phyloP scores from a whole-genome alignment of 108 stramenopile genomes.

The Cyclotella sp. region DNA sequence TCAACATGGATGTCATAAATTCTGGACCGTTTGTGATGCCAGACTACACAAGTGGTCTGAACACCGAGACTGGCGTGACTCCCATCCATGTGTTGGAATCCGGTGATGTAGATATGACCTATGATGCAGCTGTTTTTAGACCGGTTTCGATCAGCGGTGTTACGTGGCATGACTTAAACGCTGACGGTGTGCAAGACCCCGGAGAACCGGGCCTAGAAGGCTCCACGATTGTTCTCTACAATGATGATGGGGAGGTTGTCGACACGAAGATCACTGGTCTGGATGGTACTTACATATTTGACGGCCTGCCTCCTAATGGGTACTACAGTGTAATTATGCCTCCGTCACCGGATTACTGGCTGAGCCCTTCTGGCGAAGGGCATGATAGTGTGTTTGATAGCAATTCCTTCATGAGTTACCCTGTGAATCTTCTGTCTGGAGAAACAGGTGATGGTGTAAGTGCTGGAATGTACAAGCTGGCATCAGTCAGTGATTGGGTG shows the following conservation, averaged over 20 bases:
- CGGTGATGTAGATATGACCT: conserved; percentile 29
- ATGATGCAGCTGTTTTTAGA: conserved; percentile 39
- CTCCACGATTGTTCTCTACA: conserved; percentile 22
- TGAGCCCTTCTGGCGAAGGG: conserved; percentile 26
- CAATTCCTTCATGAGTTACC: conserved; percentile 10
- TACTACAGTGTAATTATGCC: conserved; percentile 33
- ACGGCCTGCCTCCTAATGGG: conserved; percentile 19
- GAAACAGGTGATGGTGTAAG: conserved; percentile 19
- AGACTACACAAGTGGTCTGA: conserved; percentile 27
- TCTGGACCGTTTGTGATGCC: background rate
- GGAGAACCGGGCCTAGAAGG: conserved; percentile 33
- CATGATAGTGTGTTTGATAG: conserved; percentile 36
- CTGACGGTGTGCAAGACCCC: conserved; percentile 23
- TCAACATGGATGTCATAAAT: conserved; percentile 15
- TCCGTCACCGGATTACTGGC: conserved; percentile 26
- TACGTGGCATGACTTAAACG: conserved; percentile 43
- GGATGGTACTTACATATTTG: conserved; percentile 30
- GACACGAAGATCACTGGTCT: conserved; percentile 11
- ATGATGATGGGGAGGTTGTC: conserved; percentile 13
- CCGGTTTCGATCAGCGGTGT: conserved; percentile 35
- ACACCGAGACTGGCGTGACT: conserved; percentile 21
- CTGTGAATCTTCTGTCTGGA: conserved; percentile 23
- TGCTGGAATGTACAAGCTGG: conserved; percentile 36
- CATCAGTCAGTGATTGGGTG: conserved; percentile 18
- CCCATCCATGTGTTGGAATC: conserved; percentile 18